Percentiles rank a stretch among this genome's conserved stretches.
Evolutionary conservation across 2,329 filamentous ascomycete genomes (phyloP).

Genomic region (Pseudogymnoascus pannorum): DNA sequence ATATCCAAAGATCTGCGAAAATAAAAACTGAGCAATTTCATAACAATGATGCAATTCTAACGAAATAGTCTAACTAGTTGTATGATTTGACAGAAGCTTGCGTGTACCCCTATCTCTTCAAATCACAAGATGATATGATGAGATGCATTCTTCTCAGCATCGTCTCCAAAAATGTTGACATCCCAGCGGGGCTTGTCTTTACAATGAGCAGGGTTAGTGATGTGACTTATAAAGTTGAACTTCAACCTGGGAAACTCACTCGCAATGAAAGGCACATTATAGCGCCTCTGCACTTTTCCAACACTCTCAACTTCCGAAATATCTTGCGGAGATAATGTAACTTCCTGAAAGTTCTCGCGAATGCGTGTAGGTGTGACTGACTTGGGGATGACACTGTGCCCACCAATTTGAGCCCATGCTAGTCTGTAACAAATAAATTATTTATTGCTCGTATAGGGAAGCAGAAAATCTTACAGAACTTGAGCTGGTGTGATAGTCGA

Average conservation of each 20-base stretch:
- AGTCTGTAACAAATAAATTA: slow-evolving; percentile 44
- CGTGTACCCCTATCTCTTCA: not conserved
- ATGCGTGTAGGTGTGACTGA: slow-evolving; percentile 62
- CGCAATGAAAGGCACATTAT: slow-evolving; percentile 40
- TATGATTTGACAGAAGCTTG: not conserved
- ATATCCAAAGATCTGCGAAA: not conserved
- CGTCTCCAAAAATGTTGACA: slow-evolving; percentile 48
- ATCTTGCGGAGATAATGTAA: slow-evolving; percentile 52
- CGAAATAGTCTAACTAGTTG: not conserved
- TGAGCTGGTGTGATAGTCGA: slow-evolving; percentile 39
- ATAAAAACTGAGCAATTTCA: not conserved
- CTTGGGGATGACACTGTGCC: slow-evolving; percentile 69
- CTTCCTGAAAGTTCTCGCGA: slow-evolving; percentile 60
- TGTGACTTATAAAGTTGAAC: not conserved
- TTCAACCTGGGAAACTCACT: slow-evolving; percentile 18
- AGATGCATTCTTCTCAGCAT: slow-evolving; percentile 42
- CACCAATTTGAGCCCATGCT: slow-evolving; percentile 52
- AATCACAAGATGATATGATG: slow-evolving; percentile 37
- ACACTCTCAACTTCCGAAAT: slow-evolving; percentile 55
- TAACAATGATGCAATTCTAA: not conserved
- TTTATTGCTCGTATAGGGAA: slow-evolving; percentile 24
- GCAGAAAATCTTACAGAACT: slow-evolving; percentile 27
- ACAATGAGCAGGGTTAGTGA: slow-evolving; percentile 1
- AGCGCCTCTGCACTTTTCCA: slow-evolving; percentile 43
- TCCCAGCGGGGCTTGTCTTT: slow-evolving; percentile 47